Evolutionary conservation across 2,329 filamentous ascomycete genomes (phyloP), one percentile per base, ranked within the genome.

Genomic region (Colletotrichum australisinense): DNA sequence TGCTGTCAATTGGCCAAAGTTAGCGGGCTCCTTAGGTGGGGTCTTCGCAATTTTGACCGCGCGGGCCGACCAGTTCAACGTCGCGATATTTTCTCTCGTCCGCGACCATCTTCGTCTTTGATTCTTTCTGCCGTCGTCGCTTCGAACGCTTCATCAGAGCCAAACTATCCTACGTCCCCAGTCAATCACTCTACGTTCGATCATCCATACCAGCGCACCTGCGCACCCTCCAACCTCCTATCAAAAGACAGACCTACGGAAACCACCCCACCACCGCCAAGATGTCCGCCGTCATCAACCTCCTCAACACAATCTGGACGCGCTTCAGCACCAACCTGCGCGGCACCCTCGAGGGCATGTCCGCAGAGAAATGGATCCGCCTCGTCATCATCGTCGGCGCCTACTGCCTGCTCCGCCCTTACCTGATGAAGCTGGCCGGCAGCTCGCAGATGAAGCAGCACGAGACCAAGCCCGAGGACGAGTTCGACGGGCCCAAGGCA

Each of bases 371-470:
- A 55, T 91, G 88, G 86, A 87, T 97, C 77, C 93, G 94, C 60
- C 87, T 97, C 71, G 83, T 94, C 76, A 87, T 91, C 76, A 89
- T 95, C 74, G 89, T 95, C 24, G 90, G 94, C 78, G 92, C 90
- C 68, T 97, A 96, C 85, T 80, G 92, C 75, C 88, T 97, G 65
- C 78, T 95, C 28, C 91, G 94, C 1, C 94, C 94, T 0, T 95
- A 94, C 80, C 82, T 95, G 64, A 87, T 95, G 78, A 93, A 92
- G 79, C 82, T 91, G 49, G 91, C 91, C 77, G 90, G 88, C 73
- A 90, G 89, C 78, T 83, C 88, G 75, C 91, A 94, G 79, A 89
- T 91, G 80, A 88, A 88, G 78, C 87, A 92, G 79, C 86, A 93
- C 79, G 91, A 92, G 77, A 35, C 65, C 30, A 64, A 63, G 75